These are phyloP conservation scores for Oldenlandia corymbosa DNA, from an alignment of 257 asterid species.

Conservation along the genomic window DNA sequence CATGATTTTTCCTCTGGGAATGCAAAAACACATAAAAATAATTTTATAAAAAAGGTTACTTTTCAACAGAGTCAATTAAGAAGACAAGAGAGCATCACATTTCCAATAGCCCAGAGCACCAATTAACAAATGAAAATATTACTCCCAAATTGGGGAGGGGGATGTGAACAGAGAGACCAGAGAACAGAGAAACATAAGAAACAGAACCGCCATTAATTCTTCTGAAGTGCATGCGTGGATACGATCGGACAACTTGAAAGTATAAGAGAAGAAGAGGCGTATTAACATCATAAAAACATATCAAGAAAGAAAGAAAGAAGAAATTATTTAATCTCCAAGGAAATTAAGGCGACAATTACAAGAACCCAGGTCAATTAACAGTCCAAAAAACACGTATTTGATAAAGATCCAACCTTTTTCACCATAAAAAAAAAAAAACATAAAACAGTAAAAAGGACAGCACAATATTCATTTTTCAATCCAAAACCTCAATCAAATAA, in stretches of 20 bases:
- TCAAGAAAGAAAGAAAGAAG: too few species aligned
- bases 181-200: neutral
- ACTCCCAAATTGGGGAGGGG: too few species aligned
- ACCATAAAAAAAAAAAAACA: neutral
- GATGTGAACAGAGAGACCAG: neutral
- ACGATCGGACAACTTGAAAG: neutral
- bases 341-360: slow-evolving; percentile 1
- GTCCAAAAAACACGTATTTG: neutral
- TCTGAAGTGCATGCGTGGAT: neutral
- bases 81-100: neutral
- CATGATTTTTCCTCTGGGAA: neutral
- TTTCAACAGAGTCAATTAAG: neutral
- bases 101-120: neutral
- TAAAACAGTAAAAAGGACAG: slow-evolving; percentile 1
- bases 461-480: slow-evolving; percentile 2
- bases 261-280: neutral
- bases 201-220: neutral
- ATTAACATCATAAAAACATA: neutral
- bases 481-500: too few species aligned
- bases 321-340: neutral
- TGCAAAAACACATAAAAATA: neutral
- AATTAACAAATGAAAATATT: neutral
- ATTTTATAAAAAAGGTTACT: neutral
- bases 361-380: slow-evolving; percentile 17
- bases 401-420: slow-evolving; percentile 22